Conservation (phyloP, 805 yeast genomes). For the Yarrowia sp. region DNA sequence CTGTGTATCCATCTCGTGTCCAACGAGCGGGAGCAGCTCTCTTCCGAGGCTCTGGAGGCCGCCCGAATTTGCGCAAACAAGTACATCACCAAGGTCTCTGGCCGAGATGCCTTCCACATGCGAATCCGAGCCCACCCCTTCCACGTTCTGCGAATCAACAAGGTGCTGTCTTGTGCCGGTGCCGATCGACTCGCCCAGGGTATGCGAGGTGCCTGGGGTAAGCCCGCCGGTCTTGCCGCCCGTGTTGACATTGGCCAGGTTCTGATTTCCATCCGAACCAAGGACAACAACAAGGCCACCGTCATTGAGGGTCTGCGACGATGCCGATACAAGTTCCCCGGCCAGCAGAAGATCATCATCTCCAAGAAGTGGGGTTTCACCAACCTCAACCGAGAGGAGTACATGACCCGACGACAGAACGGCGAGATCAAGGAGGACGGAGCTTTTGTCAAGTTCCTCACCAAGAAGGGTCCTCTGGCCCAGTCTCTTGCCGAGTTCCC, state of each 20-base stretch:
- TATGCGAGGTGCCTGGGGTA: conserved; percentile 99
- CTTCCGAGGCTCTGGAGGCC: conserved; percentile 99
- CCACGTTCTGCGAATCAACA: conserved; percentile 99
- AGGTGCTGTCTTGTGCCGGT: conserved; percentile 99
- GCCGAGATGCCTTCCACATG: conserved; percentile 99
- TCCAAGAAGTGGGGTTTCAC: conserved; percentile 99
- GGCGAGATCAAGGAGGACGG: conserved; percentile 99
- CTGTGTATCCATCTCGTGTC: conserved; percentile 98
- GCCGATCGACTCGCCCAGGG: conserved; percentile 99
- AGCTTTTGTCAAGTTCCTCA: conserved; percentile 98
- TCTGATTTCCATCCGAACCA: conserved; percentile 96
- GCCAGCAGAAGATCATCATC: conserved; percentile 98
- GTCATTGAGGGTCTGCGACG: conserved; percentile 99
- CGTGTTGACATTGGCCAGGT: conserved; percentile 99
- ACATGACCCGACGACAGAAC: conserved; percentile 88
- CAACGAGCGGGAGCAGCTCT: conserved; percentile 98
- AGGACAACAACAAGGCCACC: conserved; percentile 95
- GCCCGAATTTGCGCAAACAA: conserved; percentile 99
- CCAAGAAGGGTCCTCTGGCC: conserved; percentile 93
- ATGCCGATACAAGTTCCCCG: conserved; percentile 99
- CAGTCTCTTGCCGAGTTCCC: conserved; percentile 93
- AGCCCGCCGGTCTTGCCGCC: conserved; percentile 99
- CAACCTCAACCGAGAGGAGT: conserved; percentile 95
- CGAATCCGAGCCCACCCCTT: conserved; percentile 99
- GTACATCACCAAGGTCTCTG: conserved; percentile 95